Evolutionary conservation across 352 stramenopile species (phyloP).

Genomic region (Pythium volutum): DNA sequence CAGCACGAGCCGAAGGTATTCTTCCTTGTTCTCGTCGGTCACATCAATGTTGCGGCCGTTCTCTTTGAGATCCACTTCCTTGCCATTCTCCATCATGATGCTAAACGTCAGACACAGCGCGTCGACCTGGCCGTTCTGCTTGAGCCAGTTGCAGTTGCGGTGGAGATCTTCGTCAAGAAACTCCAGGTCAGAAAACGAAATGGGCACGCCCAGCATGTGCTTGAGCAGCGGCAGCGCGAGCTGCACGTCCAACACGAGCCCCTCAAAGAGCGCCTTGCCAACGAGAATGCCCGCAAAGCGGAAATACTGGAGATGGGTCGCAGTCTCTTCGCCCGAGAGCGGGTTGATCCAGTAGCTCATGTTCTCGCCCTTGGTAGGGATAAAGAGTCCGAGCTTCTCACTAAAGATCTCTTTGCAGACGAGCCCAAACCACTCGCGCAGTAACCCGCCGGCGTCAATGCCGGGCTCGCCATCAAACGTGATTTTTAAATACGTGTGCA

Average conservation of each 20-base stretch:
- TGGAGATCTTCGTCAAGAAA: slow-evolving; percentile 79
- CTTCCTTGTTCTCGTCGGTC: slow-evolving; percentile 93
- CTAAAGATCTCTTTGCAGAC: slow-evolving; percentile 77
- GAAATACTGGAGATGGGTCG: slow-evolving; percentile 75
- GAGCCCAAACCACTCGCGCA: slow-evolving; percentile 78
- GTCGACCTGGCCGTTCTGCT: slow-evolving; percentile 60
- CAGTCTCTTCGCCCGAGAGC: slow-evolving; percentile 59
- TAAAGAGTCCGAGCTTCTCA: slow-evolving; percentile 73
- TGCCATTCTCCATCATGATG: slow-evolving; percentile 41
- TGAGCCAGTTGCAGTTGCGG: slow-evolving; percentile 62
- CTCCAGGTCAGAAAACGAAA: slow-evolving; percentile 79
- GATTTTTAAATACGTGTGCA: slow-evolving; percentile 73
- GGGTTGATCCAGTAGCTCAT: slow-evolving; percentile 83
- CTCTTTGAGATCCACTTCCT: slow-evolving; percentile 86
- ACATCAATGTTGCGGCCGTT: slow-evolving; percentile 88
- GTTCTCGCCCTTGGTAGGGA: slow-evolving; percentile 65
- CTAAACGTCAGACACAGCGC: slow-evolving; percentile 76
- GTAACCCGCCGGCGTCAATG: slow-evolving; percentile 65
- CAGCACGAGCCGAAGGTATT: slow-evolving; percentile 94
- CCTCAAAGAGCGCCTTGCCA: slow-evolving; percentile 72
- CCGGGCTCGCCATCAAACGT: slow-evolving; percentile 77
- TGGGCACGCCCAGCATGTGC: slow-evolving; percentile 72
- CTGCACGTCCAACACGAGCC: slow-evolving; percentile 70
- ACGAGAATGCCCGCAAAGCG: slow-evolving; percentile 74
- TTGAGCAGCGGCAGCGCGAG: slow-evolving; percentile 83